phyloP scores from a whole-genome alignment of 2,329 filamentous ascomycete species.

The Escovopsis sp. region DNA sequence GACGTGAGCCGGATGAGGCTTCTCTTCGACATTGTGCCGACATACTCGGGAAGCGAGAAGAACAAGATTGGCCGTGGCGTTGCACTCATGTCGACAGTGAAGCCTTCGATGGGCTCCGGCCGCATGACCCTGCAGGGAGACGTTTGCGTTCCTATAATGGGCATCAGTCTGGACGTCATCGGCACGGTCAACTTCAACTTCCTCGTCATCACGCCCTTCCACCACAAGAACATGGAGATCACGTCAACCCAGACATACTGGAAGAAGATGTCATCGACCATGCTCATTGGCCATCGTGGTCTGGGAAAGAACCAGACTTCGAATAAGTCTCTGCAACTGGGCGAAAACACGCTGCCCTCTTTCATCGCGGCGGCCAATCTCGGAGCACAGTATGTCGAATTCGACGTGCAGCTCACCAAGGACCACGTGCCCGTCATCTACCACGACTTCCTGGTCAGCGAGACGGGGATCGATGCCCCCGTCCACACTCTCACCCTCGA shows the following conservation, averaged over 20 bases:
- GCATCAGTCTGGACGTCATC: conserved; percentile 74
- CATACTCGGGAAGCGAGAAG: conserved; percentile 80
- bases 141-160: conserved; percentile 79
- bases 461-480: conserved; percentile 91
- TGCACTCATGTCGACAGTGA: conserved; percentile 73
- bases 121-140: conserved; percentile 89
- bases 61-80: conserved; percentile 81
- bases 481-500: conserved; percentile 91
- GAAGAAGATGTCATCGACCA: conserved; percentile 81
- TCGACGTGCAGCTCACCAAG: conserved; percentile 95
- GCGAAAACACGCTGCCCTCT: conserved; percentile 89
- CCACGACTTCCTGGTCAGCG: conserved; percentile 93
- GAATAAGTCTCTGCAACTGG: conserved; percentile 78
- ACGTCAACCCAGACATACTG: conserved; percentile 88
- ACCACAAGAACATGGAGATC: conserved; percentile 84
- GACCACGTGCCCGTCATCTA: conserved; percentile 97
- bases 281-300: conserved; percentile 59
- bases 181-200: conserved; percentile 96
- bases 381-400: conserved; percentile 60
- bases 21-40: conserved; percentile 88
- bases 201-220: conserved; percentile 83
- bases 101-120: conserved; percentile 66
- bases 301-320: conserved; percentile 80
- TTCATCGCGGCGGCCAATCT: conserved; percentile 94
- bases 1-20: conserved; percentile 74